phyloP scores from a whole-genome alignment of 2,329 filamentous ascomycete species.

The Domatiomyces catenatus region DNA sequence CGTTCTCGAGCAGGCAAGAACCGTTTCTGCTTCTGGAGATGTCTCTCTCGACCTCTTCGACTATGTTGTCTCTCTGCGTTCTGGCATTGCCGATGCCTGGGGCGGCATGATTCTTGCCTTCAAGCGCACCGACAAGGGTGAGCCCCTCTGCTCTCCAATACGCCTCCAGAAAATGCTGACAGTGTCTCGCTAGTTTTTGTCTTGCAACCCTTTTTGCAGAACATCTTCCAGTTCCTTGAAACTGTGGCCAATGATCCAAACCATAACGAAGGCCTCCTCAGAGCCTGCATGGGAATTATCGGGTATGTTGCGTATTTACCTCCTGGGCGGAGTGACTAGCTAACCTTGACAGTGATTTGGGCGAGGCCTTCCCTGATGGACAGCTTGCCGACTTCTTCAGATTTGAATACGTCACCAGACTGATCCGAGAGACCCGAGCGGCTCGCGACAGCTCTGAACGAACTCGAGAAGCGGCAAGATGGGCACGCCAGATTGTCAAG shows the following conservation, averaged over 20 bases:
- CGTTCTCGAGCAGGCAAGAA: constrained; percentile 83
- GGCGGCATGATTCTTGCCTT: constrained; percentile 90
- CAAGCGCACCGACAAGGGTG: constrained; percentile 46
- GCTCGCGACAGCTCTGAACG: constrained; percentile 75
- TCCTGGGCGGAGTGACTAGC: constrained; percentile 8
- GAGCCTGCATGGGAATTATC: constrained; percentile 93
- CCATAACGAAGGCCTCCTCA: constrained; percentile 79
- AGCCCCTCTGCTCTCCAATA: constrained; percentile 4
- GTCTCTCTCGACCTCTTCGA: constrained; percentile 90
- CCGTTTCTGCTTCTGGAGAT: constrained; percentile 62
- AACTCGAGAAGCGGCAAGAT: constrained; percentile 87
- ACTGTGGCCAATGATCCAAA: constrained; percentile 67
- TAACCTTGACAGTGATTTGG: constrained; percentile 58
- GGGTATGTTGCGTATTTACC: constrained; percentile 45
- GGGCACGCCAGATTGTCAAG: constrained; percentile 96
- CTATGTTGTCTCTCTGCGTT: constrained; percentile 84
- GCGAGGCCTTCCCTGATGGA: constrained; percentile 82
- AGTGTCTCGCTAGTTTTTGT: constrained; percentile 40
- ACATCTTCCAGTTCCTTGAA: constrained; percentile 76
- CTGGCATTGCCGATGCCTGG: constrained; percentile 99
- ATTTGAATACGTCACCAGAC: constrained; percentile 71
- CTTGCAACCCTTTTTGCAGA: constrained; percentile 62
- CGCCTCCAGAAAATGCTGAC: constrained; percentile 2
- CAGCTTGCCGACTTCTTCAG: constrained; percentile 75
- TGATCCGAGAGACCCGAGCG: constrained; percentile 82